Base-by-base conservation (phyloP, 1,284 basidiomycete genomes). In the Coniferiporia weirii region DNA sequence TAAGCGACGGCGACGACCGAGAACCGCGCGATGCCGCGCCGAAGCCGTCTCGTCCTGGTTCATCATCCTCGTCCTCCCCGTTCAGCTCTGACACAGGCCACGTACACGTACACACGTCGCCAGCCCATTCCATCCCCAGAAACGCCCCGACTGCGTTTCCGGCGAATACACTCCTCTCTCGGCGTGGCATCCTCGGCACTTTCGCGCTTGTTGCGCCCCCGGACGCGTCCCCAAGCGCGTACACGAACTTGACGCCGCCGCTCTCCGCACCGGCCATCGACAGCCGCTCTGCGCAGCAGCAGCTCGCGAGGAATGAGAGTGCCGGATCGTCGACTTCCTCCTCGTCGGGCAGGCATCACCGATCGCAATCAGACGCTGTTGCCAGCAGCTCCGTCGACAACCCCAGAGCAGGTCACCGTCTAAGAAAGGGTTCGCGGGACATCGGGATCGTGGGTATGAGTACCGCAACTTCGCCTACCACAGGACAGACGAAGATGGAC, bases 101-200 rank as follows among this genome's bases (percentile, higher is more conserved):
- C 43, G 27, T 5, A 10, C 44, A 27, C 46, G 19, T 56, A 17
- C 15, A 27, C 27, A 48, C 52, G 47, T 36, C 32, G 5, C n/a
- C 22, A 22, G n/a, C 27, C 27, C 27, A 27, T 27, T 27, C 5
- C 27, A 5, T 5, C 27, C 27, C 27, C 27, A 27, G 5, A 27
- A 27, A 27, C 27, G 27, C 27, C 27, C 27, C 27, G 27, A 3
- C 27, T 5, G 27, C 27, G 5, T 27, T 27, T 27, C 5, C 27
- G 27, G 35, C 52, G 22, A 56, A 17, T 9, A 34, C 49, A 17
- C 60, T 61, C 73, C 32, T 76, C 79, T 34, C 77, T 81, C 62
- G 83, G 83, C 71, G 73, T 59, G 82, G 79, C 63, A 79, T 84
- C 57, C 75, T 83, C 60, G 81, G 82, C 61, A 76, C 78, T 51